Conservation (phyloP, 2,329 filamentous ascomycete species). For the Ambrosiella xylebori region DNA sequence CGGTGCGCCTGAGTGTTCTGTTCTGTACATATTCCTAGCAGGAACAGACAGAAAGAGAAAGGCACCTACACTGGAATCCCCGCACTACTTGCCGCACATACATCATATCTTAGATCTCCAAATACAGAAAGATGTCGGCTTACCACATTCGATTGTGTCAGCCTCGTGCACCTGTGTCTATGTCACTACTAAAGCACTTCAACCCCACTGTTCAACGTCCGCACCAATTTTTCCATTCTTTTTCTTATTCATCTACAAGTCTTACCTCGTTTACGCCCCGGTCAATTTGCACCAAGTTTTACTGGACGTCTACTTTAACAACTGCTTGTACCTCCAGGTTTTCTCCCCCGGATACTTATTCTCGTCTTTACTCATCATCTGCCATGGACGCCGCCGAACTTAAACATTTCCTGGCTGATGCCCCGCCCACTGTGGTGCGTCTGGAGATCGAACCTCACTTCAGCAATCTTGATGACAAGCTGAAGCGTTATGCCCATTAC, state of each 20-base stretch:
- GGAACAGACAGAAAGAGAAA: not conserved
- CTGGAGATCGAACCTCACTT: conserved; percentile 91
- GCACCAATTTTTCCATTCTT: conserved; percentile 1
- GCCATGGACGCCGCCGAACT: conserved; percentile 44
- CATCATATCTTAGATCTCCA: not conserved
- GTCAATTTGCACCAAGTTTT: not conserved
- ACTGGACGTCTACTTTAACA: not conserved
- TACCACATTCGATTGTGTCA: conserved; percentile 7
- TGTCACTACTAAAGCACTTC: conserved; percentile 6
- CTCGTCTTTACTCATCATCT: conserved; percentile 19
- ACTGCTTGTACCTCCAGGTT: not conserved
- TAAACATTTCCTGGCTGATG: conserved; percentile 74
- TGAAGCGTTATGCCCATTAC: conserved; percentile 84
- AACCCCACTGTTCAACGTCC: conserved; percentile 2
- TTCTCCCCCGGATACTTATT: not conserved
- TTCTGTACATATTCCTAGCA: not conserved
- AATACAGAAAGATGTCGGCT: conserved; percentile 5
- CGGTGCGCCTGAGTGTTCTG: not conserved
- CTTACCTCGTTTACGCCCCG: not conserved
- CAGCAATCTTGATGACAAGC: conserved; percentile 52
- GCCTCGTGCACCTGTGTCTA: conserved; percentile 9
- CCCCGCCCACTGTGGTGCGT: conserved; percentile 71
- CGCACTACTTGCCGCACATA: not conserved
- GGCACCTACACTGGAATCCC: not conserved
- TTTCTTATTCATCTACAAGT: not conserved